Evolutionary conservation across 2,329 filamentous ascomycete genomes (phyloP), one percentile per base, ranked within the genome.

Genomic region (Emmonsiellopsis sp.): DNA sequence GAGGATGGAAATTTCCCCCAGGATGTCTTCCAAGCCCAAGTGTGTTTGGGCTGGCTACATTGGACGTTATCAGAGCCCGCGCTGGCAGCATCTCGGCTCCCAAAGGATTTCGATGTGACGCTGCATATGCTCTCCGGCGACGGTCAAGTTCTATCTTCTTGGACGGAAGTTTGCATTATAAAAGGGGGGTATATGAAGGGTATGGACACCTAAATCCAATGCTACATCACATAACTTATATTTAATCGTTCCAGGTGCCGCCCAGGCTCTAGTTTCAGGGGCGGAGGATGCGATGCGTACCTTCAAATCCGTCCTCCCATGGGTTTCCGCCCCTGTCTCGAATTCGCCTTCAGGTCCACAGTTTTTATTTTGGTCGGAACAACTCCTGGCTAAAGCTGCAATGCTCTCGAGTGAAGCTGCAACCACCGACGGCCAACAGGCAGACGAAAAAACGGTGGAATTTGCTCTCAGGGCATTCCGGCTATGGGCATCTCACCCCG

Each of bases 1-100:
- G 74, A 76, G 51, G 84, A 85, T 62, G 71, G 74, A 10, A 70
- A 69, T 10, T 66, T 72, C 9, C 68, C 65, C n/a, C 75, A 82
- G 63, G 82, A 85, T 64, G 69, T 74, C 8, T 78, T 92, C 61
- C 89, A 95, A 70, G 91, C 89, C 34, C 84, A 83, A 56, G 84
- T 93, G 50, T 93, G 89, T 68, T 70, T 92, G 44, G 90, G 85
- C 52, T 94, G 90, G 87, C 76, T 95, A 62, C 83, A 94, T 65
- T 95, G 87, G 82, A 81, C 83, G 7, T 70, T 86, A 51, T 83
- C 82, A 35, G 86, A 94, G 61, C 86, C 86, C 58, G 75, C 73
- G 1, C 67, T 81, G 42, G 84, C 85, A 38, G 70, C 80, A 42
- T 72, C 73, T 37, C 79, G 76, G 54, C 73, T 95, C 11, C 87